Base-by-base conservation (phyloP, 768 basidiomycete species). In the Russula sp. region DNA sequence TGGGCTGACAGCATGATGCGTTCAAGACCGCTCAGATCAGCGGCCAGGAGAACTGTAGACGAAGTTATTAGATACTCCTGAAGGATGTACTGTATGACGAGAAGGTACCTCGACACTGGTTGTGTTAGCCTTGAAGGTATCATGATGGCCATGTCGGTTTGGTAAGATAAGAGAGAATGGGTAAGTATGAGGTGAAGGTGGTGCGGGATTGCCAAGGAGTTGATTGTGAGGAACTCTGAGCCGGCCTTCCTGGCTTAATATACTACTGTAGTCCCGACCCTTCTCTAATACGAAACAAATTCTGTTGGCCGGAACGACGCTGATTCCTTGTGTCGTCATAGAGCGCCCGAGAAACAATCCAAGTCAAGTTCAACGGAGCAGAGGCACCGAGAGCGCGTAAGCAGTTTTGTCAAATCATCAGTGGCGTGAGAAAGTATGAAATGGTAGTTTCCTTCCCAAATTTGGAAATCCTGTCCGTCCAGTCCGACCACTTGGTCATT, bases 1-100 rank as follows among this genome's bases (percentile, higher is more conserved):
- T 86, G 86, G 0, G 87, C 83, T 38, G 85, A 83, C 26, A 89
- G 79, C 61, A 85, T 82, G 59, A 89, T 82, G 30, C 88, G 81
- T 73, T 89, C 88, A n/a, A 88, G 65, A 36, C 85, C 86, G 32
- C 81, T 85, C 3, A 75, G 50, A 32, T 70, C 72, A 3, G 65
- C 61, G 0, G 84, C 81, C 84, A 85, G 10, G 66, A 46, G 62
- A 63, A 69, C 68, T 69, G 16, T 5, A 22, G 18, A n/a, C n/a
- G 1, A 16, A 14, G 7, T 26, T 18, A 36, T 44, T 14, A 52
- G n/a, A n/a, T n/a, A n/a, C n/a, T n/a, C n/a, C n/a, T 57, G 40
- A 18, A 42, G n/a, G n/a, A n/a, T n/a, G n/a, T n/a, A n/a, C 20
- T 14, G 55, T 9, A 18, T 20, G 53, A 10, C 18, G 26, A 34